These are phyloP conservation scores for Exophiala oligosperma DNA, from an alignment of 2,329 filamentous ascomycete species.

Conservation along the genomic window DNA sequence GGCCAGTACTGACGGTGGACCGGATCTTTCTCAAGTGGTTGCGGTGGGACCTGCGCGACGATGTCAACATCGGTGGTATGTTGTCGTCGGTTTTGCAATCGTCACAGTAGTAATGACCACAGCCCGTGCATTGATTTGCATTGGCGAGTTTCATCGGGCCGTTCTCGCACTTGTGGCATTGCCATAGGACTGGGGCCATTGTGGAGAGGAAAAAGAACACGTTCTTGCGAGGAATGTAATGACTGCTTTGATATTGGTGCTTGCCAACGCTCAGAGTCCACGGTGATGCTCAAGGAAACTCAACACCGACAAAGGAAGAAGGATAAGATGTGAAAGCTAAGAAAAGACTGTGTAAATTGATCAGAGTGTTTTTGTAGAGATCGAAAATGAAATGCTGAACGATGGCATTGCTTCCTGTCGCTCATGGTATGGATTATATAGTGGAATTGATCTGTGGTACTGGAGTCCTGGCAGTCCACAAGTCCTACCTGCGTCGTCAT, in stretches of 20 bases:
- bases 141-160: slow-evolving; percentile 5
- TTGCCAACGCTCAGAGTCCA: background rate
- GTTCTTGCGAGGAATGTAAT: background rate
- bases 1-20: background rate
- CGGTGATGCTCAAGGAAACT: too few relatives aligned
- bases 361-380: too few relatives aligned
- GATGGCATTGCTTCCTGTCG: too few relatives aligned
- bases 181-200: slow-evolving; percentile 2
- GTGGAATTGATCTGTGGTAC: too few relatives aligned
- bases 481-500: too few relatives aligned
- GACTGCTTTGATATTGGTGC: background rate
- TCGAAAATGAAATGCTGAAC: too few relatives aligned
- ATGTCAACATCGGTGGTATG: background rate
- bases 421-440: too few relatives aligned
- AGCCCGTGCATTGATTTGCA: slow-evolving; percentile 14
- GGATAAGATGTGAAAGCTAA: too few relatives aligned
- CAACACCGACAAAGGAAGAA: too few relatives aligned
- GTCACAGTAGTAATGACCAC: slow-evolving; percentile 14
- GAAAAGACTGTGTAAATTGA: too few relatives aligned
- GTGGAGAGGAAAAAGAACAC: background rate
- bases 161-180: slow-evolving; percentile 9
- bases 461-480: too few relatives aligned
- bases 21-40: background rate
- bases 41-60: background rate
- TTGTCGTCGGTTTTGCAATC: slow-evolving; percentile 7